A percentile compares a stretch with the other conserved stretches of the same genome.
Evolutionary conservation across 495 filamentous ascomycete species (phyloP).

Genomic region (Penicillium robsamsonii): DNA sequence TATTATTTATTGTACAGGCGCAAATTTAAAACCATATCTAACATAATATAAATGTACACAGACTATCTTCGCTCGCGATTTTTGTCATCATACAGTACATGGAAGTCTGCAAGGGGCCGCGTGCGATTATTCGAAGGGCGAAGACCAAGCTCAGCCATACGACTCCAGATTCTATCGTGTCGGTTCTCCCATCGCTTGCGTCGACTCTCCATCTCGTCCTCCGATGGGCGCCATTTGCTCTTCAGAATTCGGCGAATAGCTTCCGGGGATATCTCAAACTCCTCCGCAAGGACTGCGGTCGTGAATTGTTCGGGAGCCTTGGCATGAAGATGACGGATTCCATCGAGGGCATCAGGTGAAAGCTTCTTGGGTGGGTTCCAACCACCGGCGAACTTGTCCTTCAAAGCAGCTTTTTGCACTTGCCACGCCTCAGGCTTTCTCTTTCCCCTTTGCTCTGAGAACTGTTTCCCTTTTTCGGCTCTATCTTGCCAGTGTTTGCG

Average conservation of each 20-base stretch:
- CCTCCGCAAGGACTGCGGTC: constrained; percentile 66
- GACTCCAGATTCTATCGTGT: constrained; percentile 72
- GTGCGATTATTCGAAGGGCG: constrained; percentile 38
- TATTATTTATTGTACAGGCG: constrained; percentile 7
- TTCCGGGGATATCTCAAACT: constrained; percentile 84
- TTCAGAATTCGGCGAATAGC: constrained; percentile 82
- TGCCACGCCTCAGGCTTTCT: constrained; percentile 60
- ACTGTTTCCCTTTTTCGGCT: constrained; percentile 10
- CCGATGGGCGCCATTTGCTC: constrained; percentile 73
- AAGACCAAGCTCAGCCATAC: constrained; percentile 71
- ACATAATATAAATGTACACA: background rate
- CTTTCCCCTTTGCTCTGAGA: constrained; percentile 24
- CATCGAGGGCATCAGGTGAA: constrained; percentile 85
- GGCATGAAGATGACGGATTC: constrained; percentile 74
- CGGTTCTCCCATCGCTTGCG: constrained; percentile 73
- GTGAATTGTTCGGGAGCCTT: constrained; percentile 74
- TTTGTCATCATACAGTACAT: constrained; percentile 28
- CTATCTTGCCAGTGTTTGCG: constrained; percentile 12
- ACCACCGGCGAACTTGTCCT: constrained; percentile 68
- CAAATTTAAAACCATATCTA: background rate
- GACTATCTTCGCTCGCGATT: background rate
- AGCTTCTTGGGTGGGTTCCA: constrained; percentile 84
- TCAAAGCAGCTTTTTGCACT: constrained; percentile 64
- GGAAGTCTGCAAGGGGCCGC: constrained; percentile 24
- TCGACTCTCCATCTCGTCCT: constrained; percentile 59